Conservation (phyloP, 2,329 filamentous ascomycete genomes). For the Paraphoma sp. region DNA sequence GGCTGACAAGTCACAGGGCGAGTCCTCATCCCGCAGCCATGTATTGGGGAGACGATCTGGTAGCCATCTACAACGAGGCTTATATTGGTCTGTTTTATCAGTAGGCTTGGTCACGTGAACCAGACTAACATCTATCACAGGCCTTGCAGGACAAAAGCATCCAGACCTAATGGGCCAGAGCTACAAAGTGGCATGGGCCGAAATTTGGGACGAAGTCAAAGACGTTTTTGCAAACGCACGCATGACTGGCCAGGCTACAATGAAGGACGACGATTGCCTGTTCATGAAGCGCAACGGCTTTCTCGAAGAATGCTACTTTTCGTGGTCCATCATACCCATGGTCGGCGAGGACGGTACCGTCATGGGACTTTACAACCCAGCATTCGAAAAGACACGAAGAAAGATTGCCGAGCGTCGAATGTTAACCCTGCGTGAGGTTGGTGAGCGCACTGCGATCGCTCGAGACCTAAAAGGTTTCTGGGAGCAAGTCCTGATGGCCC, state of each 20-base stretch:
- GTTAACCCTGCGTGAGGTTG: slow-evolving; percentile 78
- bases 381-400: slow-evolving; percentile 80
- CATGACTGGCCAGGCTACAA: slow-evolving; percentile 75
- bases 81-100: slow-evolving; percentile 54
- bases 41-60: slow-evolving; percentile 78
- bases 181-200: slow-evolving; percentile 72
- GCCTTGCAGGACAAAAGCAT: slow-evolving; percentile 78
- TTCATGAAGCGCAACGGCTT: slow-evolving; percentile 74
- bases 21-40: slow-evolving; percentile 67
- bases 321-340: slow-evolving; percentile 81
- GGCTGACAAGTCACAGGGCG: slow-evolving; percentile 28
- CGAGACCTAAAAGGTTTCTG: slow-evolving; percentile 77
- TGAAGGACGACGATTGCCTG: slow-evolving; percentile 83
- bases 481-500: slow-evolving; percentile 70
- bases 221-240: slow-evolving; percentile 72
- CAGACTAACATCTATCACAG: slow-evolving; percentile 16
- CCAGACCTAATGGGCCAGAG: slow-evolving; percentile 75
- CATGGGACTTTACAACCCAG: slow-evolving; percentile 78
- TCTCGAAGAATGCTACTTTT: slow-evolving; percentile 82
- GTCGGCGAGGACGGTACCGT: slow-evolving; percentile 77
- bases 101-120: not conserved
- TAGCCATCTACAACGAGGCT: slow-evolving; percentile 75
- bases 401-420: slow-evolving; percentile 82
- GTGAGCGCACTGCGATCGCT: slow-evolving; percentile 76
- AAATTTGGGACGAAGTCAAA: slow-evolving; percentile 76